These are phyloP conservation scores for Volvox reticuliferus DNA, from an alignment of 139 green algal species.

Conservation along the genomic window DNA sequence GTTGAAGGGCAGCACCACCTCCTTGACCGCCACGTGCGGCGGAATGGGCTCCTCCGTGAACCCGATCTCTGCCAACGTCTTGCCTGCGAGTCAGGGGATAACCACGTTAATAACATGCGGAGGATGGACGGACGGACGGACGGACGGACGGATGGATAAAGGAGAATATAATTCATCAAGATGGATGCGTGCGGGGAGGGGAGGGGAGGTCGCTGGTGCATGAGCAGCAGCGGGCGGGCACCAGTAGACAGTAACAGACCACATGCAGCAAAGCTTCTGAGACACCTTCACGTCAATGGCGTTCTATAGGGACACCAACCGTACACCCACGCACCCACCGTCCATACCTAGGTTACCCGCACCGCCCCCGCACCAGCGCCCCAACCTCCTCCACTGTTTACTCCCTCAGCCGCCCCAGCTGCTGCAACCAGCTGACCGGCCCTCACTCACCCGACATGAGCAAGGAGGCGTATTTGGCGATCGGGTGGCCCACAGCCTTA, in stretches of 20 bases:
- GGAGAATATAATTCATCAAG: background rate
- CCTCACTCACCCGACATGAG: slow-evolving; percentile 87
- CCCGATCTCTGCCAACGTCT: slow-evolving; percentile 87
- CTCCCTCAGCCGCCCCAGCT: background rate
- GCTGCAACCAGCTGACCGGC: background rate
- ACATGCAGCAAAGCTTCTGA: no score
- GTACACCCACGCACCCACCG: no score
- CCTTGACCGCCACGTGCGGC: slow-evolving; percentile 98
- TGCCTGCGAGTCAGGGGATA: slow-evolving; percentile 13
- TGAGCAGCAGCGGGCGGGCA: no score
- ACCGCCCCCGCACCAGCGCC: background rate
- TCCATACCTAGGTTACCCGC: no score
- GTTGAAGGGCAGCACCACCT: slow-evolving; percentile 99
- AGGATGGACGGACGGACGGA: background rate
- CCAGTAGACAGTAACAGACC: no score
- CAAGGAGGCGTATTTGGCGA: slow-evolving; percentile 96
- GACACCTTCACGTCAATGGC: no score
- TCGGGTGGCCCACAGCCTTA: slow-evolving; percentile 97
- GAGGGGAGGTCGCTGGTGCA: background rate
- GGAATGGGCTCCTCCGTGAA: slow-evolving; percentile 91
- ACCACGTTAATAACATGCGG: no score
- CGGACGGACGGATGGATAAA: background rate
- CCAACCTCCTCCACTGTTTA: background rate
- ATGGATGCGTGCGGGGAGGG: background rate
- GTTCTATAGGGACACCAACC: no score